phyloP scores from a whole-genome alignment of 768 basidiomycete species.

The Trametes cingulata region DNA sequence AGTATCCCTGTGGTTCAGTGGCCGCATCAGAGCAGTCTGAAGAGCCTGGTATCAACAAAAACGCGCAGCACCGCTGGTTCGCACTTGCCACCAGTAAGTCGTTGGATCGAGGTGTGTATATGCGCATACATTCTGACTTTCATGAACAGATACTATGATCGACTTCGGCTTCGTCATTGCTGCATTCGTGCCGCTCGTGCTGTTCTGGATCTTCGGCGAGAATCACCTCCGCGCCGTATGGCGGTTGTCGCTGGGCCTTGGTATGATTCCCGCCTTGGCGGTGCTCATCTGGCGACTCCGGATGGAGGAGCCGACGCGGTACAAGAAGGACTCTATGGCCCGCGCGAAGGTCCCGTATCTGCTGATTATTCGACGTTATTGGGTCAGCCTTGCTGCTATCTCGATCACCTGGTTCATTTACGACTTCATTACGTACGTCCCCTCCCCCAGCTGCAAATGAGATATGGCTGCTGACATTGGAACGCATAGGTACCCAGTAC shows the following conservation, averaged over 20 bases:
- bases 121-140: background rate
- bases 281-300: constrained; percentile 87
- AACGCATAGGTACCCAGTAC: constrained; percentile 6
- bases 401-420: constrained; percentile 84
- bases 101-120: background rate
- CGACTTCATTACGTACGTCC: constrained; percentile 73
- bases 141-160: constrained; percentile 71
- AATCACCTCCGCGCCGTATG: constrained; percentile 85
- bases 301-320: constrained; percentile 80
- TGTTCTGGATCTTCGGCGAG: constrained; percentile 86
- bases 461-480: background rate
- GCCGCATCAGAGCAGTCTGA: constrained; percentile 91
- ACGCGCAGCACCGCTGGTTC: constrained; percentile 84
- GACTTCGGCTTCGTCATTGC: constrained; percentile 80
- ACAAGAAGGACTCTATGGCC: constrained; percentile 79
- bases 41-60: constrained; percentile 73
- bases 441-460: too few relatives aligned
- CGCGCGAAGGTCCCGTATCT: constrained; percentile 69
- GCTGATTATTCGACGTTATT: constrained; percentile 80
- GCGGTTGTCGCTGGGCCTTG: constrained; percentile 85
- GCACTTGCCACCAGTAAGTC: constrained; percentile 82
- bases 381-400: constrained; percentile 71
- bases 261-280: constrained; percentile 73
- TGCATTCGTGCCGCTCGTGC: constrained; percentile 79
- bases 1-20: constrained; percentile 89